These are phyloP conservation scores for Aureobasidium leucospermi DNA, from an alignment of 2,329 filamentous ascomycete genomes.

Conservation along the genomic window DNA sequence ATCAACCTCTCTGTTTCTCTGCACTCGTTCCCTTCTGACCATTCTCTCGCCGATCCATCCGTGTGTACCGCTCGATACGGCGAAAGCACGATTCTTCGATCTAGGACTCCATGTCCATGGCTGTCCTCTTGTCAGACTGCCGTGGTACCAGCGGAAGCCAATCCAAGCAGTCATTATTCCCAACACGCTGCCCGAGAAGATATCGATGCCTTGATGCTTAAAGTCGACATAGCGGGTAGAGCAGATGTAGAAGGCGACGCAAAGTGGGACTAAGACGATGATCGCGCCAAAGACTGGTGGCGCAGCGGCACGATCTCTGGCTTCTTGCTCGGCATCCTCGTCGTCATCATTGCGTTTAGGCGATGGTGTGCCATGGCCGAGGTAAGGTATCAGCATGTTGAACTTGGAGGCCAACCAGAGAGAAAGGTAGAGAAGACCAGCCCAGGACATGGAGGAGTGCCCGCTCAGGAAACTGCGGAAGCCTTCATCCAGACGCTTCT, in stretches of 20 bases:
- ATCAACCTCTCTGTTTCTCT: conserved; percentile 7
- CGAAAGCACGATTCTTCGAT: conserved; percentile 62
- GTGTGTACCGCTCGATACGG: neutral
- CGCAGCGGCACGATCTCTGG: conserved; percentile 46
- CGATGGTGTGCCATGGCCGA: conserved; percentile 28
- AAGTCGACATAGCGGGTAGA: conserved; percentile 82
- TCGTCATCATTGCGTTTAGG: neutral
- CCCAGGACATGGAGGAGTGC: conserved; percentile 66
- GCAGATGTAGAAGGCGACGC: conserved; percentile 71
- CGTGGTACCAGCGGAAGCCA: conserved; percentile 77
- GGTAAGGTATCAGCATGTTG: conserved; percentile 64
- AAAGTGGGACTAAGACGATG: conserved; percentile 63
- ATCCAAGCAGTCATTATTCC: conserved; percentile 65
- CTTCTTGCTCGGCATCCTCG: neutral
- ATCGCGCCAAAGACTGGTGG: conserved; percentile 74
- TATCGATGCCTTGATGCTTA: conserved; percentile 87
- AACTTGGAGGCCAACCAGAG: conserved; percentile 84
- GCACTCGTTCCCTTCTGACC: neutral
- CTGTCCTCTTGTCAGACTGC: conserved; percentile 68
- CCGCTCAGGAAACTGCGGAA: conserved; percentile 81
- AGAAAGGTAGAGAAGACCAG: conserved; percentile 75
- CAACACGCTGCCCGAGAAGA: conserved; percentile 75
- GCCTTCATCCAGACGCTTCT: conserved; percentile 61
- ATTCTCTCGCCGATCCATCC: conserved; percentile 6
- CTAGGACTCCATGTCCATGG: conserved; percentile 88